Conservation (phyloP, 768 basidiomycete species). For the Amanita pseudoporphyria region DNA sequence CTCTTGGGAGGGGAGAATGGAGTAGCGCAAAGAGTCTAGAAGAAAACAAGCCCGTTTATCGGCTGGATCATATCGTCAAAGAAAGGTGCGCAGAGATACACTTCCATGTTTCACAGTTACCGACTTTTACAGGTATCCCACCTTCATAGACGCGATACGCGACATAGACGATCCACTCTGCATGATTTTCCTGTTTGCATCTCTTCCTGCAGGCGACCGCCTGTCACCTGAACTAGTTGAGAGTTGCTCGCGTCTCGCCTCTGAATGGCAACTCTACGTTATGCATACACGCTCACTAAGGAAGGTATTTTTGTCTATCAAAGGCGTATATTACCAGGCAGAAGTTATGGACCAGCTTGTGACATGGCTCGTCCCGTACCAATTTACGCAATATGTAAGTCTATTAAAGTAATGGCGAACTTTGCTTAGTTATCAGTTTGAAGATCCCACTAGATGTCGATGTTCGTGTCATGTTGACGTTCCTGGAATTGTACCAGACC, state of each 20-base stretch:
- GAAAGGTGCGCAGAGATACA: conserved; percentile 59
- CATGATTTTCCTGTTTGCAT: conserved; percentile 89
- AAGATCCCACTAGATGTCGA: conserved; percentile 95
- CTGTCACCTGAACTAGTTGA: conserved; percentile 78
- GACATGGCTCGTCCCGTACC: conserved; percentile 96
- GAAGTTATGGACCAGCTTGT: conserved; percentile 88
- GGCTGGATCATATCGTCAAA: conserved; percentile 93
- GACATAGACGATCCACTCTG: conserved; percentile 97
- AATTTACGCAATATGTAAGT: conserved; percentile 88
- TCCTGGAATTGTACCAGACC: conserved; percentile 96
- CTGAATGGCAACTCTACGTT: conserved; percentile 96
- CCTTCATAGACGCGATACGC: conserved; percentile 89
- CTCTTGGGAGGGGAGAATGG: conserved; percentile 93
- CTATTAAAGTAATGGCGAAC: not conserved
- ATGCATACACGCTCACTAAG: conserved; percentile 80
- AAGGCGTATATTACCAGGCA: conserved; percentile 97
- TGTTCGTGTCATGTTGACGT: conserved; percentile 95
- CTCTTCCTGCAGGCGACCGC: conserved; percentile 77
- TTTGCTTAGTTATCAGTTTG: conserved; percentile 3
- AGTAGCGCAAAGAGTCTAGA: conserved; percentile 88
- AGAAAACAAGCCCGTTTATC: conserved; percentile 86
- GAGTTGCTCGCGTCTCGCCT: conserved; percentile 82
- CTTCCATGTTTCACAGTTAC: not conserved
- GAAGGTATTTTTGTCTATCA: conserved; percentile 93
- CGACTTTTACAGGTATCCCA: conserved; percentile 67